phyloP scores from a whole-genome alignment of 805 yeast species.

The Brettanomyces sp. region DNA sequence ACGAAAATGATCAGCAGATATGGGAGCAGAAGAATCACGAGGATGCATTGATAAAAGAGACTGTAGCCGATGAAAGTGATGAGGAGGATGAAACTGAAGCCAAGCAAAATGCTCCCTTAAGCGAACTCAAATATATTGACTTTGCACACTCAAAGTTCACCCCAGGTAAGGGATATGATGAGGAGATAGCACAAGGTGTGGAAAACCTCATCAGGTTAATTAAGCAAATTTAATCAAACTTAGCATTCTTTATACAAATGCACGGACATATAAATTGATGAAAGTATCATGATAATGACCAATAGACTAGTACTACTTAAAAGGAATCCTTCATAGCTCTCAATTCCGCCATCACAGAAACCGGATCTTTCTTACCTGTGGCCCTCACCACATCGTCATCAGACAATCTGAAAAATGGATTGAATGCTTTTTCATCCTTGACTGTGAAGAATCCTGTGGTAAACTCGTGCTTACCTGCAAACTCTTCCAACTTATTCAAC shows the following conservation, averaged over 20 bases:
- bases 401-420: slow-evolving; percentile 79
- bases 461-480: slow-evolving; percentile 44
- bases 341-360: slow-evolving; percentile 60
- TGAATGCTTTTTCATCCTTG: slow-evolving; percentile 68
- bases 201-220: slow-evolving; percentile 46
- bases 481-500: slow-evolving; percentile 44
- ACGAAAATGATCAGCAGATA: slow-evolving; percentile 53
- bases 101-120: slow-evolving; percentile 28
- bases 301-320: slow-evolving; percentile 12
- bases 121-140: slow-evolving; percentile 66
- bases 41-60: slow-evolving; percentile 27
- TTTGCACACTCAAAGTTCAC: slow-evolving; percentile 76
- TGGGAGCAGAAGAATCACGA: slow-evolving; percentile 38
- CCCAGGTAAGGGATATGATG: slow-evolving; percentile 63
- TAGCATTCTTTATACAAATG: neutral
- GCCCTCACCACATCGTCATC: slow-evolving; percentile 55
- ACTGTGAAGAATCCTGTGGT: slow-evolving; percentile 86
- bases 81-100: slow-evolving; percentile 18
- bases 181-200: slow-evolving; percentile 60
- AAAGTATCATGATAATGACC: slow-evolving; percentile 1
- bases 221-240: slow-evolving; percentile 14
- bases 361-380: slow-evolving; percentile 41
- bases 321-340: slow-evolving; percentile 68
- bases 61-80: slow-evolving; percentile 17
- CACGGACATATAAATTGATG: neutral